These are phyloP conservation scores for Decorospora gaudefroyi DNA, from an alignment of 2,329 filamentous ascomycete species.

Conservation along the genomic window DNA sequence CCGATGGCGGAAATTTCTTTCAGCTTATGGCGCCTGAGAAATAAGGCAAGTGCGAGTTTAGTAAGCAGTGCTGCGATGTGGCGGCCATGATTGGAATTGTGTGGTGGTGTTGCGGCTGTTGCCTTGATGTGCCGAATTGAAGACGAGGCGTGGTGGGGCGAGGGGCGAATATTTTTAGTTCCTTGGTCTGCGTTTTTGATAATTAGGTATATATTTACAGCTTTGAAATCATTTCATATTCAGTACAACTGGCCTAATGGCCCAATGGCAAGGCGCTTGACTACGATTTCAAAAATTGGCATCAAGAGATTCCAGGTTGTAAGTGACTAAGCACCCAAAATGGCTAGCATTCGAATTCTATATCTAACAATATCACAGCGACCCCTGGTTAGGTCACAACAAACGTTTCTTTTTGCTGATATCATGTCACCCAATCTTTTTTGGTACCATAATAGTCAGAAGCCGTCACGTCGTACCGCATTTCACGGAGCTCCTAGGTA, in stretches of 20 bases:
- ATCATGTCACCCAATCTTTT: rapidly evolving
- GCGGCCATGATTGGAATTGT: conserved; percentile 7
- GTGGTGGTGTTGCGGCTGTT: conserved; percentile 10
- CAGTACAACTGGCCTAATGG: conserved; percentile 44
- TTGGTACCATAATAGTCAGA: too few species aligned
- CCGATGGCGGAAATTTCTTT: neutral
- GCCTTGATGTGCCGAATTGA: conserved; percentile 6
- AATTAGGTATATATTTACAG: neutral
- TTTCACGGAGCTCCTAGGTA: too few species aligned
- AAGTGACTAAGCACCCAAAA: conserved; percentile 4
- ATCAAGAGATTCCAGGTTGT: conserved; percentile 43
- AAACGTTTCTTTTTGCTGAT: conserved; percentile 6
- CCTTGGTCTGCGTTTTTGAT: neutral
- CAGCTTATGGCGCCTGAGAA: neutral
- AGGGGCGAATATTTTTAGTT: conserved; percentile 5
- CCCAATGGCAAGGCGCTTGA: conserved; percentile 63
- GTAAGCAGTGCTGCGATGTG: neutral
- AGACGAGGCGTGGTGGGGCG: conserved; percentile 11
- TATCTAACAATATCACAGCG: conserved; percentile 8
- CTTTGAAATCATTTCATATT: neutral
- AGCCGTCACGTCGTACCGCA: too few species aligned
- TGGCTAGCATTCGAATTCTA: neutral
- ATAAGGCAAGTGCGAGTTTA: too few species aligned
- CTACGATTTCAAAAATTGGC: conserved; percentile 52
- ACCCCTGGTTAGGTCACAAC: conserved; percentile 28